These are phyloP conservation scores for Mycosphaerella sp. DNA, from an alignment of 2,329 filamentous ascomycete species.

Conservation along the genomic window DNA sequence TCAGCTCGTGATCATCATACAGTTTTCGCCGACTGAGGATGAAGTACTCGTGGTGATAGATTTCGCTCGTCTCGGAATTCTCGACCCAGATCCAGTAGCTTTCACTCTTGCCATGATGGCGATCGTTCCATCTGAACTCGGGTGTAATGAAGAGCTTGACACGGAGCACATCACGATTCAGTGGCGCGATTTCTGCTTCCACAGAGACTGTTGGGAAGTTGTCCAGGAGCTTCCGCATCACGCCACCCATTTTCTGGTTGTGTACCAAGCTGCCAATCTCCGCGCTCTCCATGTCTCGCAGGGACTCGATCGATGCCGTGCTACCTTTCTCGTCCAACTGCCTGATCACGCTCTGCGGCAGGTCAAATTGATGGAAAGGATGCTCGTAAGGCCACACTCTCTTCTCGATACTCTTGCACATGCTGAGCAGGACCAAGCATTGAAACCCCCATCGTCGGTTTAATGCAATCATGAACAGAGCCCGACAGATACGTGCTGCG, in stretches of 20 bases:
- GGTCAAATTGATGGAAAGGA: slow-evolving; percentile 88
- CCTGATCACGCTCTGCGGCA: slow-evolving; percentile 74
- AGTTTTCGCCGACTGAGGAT: slow-evolving; percentile 85
- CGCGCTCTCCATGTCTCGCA: slow-evolving; percentile 87
- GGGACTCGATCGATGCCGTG: slow-evolving; percentile 66
- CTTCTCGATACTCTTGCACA: slow-evolving; percentile 97
- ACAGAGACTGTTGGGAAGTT: slow-evolving; percentile 90
- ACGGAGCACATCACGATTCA: slow-evolving; percentile 91
- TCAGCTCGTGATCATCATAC: slow-evolving; percentile 92
- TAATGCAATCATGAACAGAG: slow-evolving; percentile 94
- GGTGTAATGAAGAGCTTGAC: slow-evolving; percentile 80
- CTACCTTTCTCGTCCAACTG: slow-evolving; percentile 77
- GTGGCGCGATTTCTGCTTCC: slow-evolving; percentile 87
- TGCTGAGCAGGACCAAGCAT: slow-evolving; percentile 79
- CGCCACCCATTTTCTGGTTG: slow-evolving; percentile 79
- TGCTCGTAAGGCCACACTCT: slow-evolving; percentile 93
- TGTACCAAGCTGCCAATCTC: slow-evolving; percentile 90
- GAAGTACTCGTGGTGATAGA: slow-evolving; percentile 97
- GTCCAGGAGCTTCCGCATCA: slow-evolving; percentile 71
- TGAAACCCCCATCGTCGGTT: slow-evolving; percentile 95
- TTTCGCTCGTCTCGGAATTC: slow-evolving; percentile 94
- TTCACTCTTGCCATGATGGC: slow-evolving; percentile 86
- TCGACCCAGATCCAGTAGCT: slow-evolving; percentile 99
- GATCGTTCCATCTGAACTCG: slow-evolving; percentile 92
- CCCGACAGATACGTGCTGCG: slow-evolving; percentile 85